phyloP scores from a whole-genome alignment of 164 flowering plant genomes.

The Liriodendron chinense region DNA sequence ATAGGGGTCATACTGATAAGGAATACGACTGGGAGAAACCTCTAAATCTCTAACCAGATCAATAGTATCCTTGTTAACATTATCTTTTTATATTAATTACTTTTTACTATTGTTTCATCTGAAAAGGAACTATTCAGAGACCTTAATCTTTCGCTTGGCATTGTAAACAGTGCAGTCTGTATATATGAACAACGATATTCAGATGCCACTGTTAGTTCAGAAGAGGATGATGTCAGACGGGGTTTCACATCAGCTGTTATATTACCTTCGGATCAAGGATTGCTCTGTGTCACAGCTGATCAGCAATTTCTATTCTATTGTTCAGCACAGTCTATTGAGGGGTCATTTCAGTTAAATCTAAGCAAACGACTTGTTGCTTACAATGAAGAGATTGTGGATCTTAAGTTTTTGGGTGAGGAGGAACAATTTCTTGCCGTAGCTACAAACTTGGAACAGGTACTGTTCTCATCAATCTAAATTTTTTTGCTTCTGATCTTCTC shows the following conservation, averaged over 20 bases:
- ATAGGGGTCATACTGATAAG: too few species aligned
- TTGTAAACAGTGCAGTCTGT: slow-evolving; percentile 58
- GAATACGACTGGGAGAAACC: too few species aligned
- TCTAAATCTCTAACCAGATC: too few species aligned
- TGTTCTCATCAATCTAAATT: background rate
- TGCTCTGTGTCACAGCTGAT: too few species aligned
- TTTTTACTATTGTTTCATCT: too few species aligned
- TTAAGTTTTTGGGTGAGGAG: slow-evolving; percentile 88
- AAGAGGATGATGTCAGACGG: slow-evolving; percentile 48
- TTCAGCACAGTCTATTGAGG: slow-evolving; percentile 35
- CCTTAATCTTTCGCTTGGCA: too few species aligned
- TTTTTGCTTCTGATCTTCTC: background rate
- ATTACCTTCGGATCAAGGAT: slow-evolving; percentile 72
- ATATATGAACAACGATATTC: slow-evolving; percentile 74
- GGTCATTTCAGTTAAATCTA: slow-evolving; percentile 33
- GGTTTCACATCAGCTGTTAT: slow-evolving; percentile 76
- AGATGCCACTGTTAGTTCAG: slow-evolving; percentile 54
- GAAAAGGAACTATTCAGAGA: too few species aligned
- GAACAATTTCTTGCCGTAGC: slow-evolving; percentile 90
- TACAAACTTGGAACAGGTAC: slow-evolving; percentile 86
- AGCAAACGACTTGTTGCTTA: slow-evolving; percentile 76
- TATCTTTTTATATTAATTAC: too few species aligned
- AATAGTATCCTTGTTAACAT: too few species aligned
- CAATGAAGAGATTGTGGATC: slow-evolving; percentile 85
- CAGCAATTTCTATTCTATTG: slow-evolving; percentile 86